phyloP scores from a whole-genome alignment of 2,329 filamentous ascomycete genomes.

The Rhynchosporium secalis region DNA sequence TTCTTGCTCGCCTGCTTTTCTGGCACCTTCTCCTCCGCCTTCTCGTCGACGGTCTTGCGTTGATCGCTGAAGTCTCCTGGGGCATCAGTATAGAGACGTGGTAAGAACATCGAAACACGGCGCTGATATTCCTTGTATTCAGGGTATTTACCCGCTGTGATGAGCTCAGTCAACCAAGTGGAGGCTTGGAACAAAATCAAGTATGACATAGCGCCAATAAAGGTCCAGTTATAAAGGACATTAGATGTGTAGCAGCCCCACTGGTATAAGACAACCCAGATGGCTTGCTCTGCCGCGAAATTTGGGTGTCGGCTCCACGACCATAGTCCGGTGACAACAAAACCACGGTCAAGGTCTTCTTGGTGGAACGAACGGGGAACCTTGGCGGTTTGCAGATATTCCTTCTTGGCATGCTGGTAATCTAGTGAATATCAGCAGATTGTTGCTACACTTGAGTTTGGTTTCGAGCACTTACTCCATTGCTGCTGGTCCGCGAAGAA shows the following conservation, averaged over 20 bases:
- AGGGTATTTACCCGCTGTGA: slow-evolving; percentile 80
- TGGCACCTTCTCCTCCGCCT: slow-evolving; percentile 14
- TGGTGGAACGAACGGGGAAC: slow-evolving; percentile 64
- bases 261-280: slow-evolving; percentile 86
- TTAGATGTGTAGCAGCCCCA: slow-evolving; percentile 80
- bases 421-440: slow-evolving; percentile 45
- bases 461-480: slow-evolving; percentile 63
- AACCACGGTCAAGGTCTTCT: slow-evolving; percentile 85
- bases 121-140: slow-evolving; percentile 85
- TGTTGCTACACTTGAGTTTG: slow-evolving; percentile 10
- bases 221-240: slow-evolving; percentile 76
- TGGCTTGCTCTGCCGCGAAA: slow-evolving; percentile 85
- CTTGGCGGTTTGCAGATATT: slow-evolving; percentile 72
- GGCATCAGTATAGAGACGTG: slow-evolving; percentile 42
- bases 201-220: slow-evolving; percentile 66
- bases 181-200: slow-evolving; percentile 85
- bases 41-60: slow-evolving; percentile 29
- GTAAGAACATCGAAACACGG: slow-evolving; percentile 81
- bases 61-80: slow-evolving; percentile 36
- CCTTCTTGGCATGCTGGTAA: slow-evolving; percentile 78
- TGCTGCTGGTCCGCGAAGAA: slow-evolving; percentile 89
- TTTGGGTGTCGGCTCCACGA: slow-evolving; percentile 90
- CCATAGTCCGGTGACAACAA: slow-evolving; percentile 82
- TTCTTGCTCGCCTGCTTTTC: slow-evolving; percentile 1
- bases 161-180: slow-evolving; percentile 81